Evolutionary conservation across 2,329 filamentous ascomycete species (phyloP).

Genomic region (Tolypocladium amazonense): DNA sequence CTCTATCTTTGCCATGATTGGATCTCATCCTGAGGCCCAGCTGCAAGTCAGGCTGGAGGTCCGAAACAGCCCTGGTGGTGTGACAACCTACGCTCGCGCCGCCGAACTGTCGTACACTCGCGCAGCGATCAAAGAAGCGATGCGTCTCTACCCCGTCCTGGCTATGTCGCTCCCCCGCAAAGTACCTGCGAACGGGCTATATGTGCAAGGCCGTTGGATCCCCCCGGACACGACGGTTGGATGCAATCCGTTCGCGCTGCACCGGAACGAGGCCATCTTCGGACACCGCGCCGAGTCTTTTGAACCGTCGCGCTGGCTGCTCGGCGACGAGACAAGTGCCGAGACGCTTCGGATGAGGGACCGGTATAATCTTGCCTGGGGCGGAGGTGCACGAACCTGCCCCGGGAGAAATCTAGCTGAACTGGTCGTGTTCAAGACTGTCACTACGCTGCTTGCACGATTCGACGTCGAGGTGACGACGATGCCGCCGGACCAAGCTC

Average conservation of each 20-base stretch:
- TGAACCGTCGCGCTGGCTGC: slow-evolving; percentile 39
- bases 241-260: slow-evolving; percentile 38
- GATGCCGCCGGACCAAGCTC: slow-evolving; percentile 26
- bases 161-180: slow-evolving; percentile 39
- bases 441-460: slow-evolving; percentile 28
- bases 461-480: slow-evolving; percentile 31
- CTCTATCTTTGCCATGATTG: slow-evolving; percentile 36
- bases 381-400: slow-evolving; percentile 38
- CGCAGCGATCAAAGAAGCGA: slow-evolving; percentile 39
- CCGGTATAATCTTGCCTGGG: slow-evolving; percentile 38
- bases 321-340: slow-evolving; percentile 16
- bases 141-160: slow-evolving; percentile 39
- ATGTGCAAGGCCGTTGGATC: slow-evolving; percentile 27
- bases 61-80: slow-evolving; percentile 4
- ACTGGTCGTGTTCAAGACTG: slow-evolving; percentile 33
- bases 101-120: slow-evolving; percentile 23
- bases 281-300: slow-evolving; percentile 33
- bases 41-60: slow-evolving; percentile 22
- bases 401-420: slow-evolving; percentile 41
- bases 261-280: slow-evolving; percentile 38
- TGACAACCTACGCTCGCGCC: slow-evolving; percentile 12
- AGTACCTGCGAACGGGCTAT: slow-evolving; percentile 26
- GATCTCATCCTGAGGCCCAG: slow-evolving; percentile 23
- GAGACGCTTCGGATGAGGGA: slow-evolving; percentile 29
- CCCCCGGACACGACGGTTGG: slow-evolving; percentile 37